Base-by-base conservation (phyloP, 352 stramenopile species). In the Hyaloperonospora arabidopsidis region DNA sequence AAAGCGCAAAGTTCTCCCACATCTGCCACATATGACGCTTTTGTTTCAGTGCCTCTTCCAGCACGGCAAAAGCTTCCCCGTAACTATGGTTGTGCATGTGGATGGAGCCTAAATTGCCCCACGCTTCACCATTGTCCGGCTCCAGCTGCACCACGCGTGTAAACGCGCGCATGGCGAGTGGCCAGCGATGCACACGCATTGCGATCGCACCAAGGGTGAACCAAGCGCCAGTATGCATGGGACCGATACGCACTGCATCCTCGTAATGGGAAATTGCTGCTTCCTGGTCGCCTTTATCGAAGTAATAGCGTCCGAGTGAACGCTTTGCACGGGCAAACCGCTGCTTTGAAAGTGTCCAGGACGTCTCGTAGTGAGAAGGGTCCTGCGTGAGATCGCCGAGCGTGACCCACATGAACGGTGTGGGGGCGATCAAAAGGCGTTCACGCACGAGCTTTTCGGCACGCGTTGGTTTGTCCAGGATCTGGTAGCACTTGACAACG, bases 31-130 rank as follows among this genome's bases (percentile, higher is more conserved):
- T 94, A 53, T 84, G 63, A 23, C 84, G 83, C 66, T 93, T 93
- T 49, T 95, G 84, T 68, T 96, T 96, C 29, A 96, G 70, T 35
- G 79, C 86, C 39, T 95, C 79, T 54, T 82, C 61, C 35, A 96
- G 72, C 44, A 94, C 86, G 3, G 79, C 74, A 35, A 93, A 87
- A 10, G 87, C 88, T 58, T 90, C 75, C 8, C 66, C 57, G 49
- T 84, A 95, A 23, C 86, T 73, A 18, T 79, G 70, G 39, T 87
- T 78, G 39, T 70, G 77, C 60, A 97, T 75, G 63, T 97, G 90
- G 40, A 97, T 87, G 40, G 93, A 96, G 41, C 91, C 93, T 19
- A 98, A 76, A 72, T 98, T 98, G 35, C 91, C 92, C 92, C 89
- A 97, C 0, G 92, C 90, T 61, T 98, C 95, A 21, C 82, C 87